These are phyloP conservation scores for Rosa rugosa DNA, from an alignment of 306 rosid genomes.

Conservation along the genomic window DNA sequence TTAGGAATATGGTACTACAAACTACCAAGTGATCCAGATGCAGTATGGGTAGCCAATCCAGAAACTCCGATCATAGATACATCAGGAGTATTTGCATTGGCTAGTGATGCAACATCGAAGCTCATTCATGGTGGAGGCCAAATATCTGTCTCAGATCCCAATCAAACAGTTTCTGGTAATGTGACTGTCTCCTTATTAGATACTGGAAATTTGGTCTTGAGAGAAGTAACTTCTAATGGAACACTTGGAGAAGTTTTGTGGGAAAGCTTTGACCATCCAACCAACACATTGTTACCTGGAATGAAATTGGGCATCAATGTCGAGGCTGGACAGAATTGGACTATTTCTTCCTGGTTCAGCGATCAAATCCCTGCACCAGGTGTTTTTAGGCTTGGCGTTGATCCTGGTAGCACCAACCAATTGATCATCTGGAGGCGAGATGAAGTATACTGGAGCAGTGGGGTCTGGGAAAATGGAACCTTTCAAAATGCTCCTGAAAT, in stretches of 20 bases:
- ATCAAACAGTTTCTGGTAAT: constrained; percentile 16
- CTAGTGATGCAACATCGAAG: constrained; percentile 28
- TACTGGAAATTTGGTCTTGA: constrained; percentile 21
- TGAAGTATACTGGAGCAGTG: constrained; percentile 10
- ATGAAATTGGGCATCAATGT: constrained; percentile 29
- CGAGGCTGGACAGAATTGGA: constrained; percentile 5
- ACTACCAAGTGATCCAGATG: constrained; percentile 28
- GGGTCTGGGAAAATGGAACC: constrained; percentile 25
- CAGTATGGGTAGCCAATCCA: constrained; percentile 33
- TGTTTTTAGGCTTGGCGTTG: constrained; percentile 15
- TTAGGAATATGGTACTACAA: constrained; percentile 34
- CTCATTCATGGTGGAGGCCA: constrained; percentile 22
- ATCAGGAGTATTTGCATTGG: constrained; percentile 22
- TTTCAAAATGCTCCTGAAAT: constrained; percentile 22
- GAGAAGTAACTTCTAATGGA: constrained; percentile 7
- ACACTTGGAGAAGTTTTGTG: constrained; percentile 3
- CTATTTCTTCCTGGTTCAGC: constrained; percentile 27
- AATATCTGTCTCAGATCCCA: constrained; percentile 16
- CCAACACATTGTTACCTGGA: constrained; percentile 29
- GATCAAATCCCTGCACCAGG: constrained; percentile 12
- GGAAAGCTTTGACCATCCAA: constrained; percentile 30
- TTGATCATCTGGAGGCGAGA: constrained; percentile 23
- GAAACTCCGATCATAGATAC: constrained; percentile 19
- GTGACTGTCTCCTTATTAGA: constrained; percentile 10
- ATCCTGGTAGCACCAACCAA: constrained; percentile 10